These are phyloP conservation scores for Coniophora puteana DNA, from an alignment of 1,284 basidiomycete species.

Conservation along the genomic window DNA sequence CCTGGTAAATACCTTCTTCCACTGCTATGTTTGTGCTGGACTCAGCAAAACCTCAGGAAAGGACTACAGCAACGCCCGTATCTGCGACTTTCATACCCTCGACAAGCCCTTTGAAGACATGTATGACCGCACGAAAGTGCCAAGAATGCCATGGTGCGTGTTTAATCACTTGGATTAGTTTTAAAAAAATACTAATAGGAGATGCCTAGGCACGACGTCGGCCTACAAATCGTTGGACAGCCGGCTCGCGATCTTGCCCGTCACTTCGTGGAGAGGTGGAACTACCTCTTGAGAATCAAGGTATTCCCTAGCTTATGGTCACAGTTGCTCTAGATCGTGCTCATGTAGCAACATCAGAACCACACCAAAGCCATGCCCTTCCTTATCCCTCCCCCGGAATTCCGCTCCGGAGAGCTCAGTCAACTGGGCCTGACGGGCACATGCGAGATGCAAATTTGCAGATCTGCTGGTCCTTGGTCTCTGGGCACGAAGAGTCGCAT, in stretches of 20 bases:
- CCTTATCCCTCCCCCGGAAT: slow-evolving; percentile 92
- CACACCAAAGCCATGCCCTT: slow-evolving; percentile 93
- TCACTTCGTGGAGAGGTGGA: slow-evolving; percentile 97
- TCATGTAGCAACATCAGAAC: slow-evolving; percentile 71
- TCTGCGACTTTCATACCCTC: slow-evolving; percentile 85
- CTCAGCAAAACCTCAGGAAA: slow-evolving; percentile 53
- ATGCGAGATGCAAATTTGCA: slow-evolving; percentile 96
- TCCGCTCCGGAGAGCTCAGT: slow-evolving; percentile 77
- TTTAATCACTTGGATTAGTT: background rate
- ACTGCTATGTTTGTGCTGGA: background rate
- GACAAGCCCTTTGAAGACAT: slow-evolving; percentile 93
- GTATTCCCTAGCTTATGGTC: slow-evolving; percentile 33
- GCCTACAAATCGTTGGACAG: slow-evolving; percentile 93
- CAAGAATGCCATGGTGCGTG: slow-evolving; percentile 93
- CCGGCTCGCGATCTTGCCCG: slow-evolving; percentile 93
- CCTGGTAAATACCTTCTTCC: slow-evolving; percentile 45
- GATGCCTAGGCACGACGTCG: slow-evolving; percentile 84
- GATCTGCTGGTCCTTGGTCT: slow-evolving; percentile 95
- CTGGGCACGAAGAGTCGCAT: slow-evolving; percentile 84
- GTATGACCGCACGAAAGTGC: slow-evolving; percentile 86
- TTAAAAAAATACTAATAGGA: background rate
- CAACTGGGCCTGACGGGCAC: slow-evolving; percentile 89
- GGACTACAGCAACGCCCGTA: slow-evolving; percentile 90
- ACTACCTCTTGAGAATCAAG: slow-evolving; percentile 88
- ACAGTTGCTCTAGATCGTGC: background rate